Evolutionary conservation across 306 rosid genomes (phyloP), one percentile per base, ranked within the genome.

Genomic region (Quercus variabilis): DNA sequence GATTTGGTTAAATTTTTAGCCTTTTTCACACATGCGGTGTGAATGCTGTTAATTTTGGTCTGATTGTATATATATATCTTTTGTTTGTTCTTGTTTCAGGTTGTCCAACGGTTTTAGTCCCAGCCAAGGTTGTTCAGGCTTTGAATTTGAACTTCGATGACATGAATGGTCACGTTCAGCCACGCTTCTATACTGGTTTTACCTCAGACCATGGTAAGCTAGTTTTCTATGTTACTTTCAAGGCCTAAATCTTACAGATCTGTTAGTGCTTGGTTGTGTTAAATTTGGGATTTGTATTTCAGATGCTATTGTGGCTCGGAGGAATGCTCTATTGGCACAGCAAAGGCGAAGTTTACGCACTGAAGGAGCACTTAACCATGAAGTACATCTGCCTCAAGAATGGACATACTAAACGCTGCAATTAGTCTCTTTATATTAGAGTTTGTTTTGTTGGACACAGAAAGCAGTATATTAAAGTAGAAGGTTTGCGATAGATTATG

Each of bases 341-440:
- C 94, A 84, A 60, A 82, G 90, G 25, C 20, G 84, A 43, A 85
- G 43, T 8, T 11, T 79, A 6, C 81, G 89, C 74, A 77, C 85
- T 1, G 95, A 89, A 23, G 93, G 75, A 26, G 67, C 86, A 0
- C 69, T 86, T 14, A 89, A 63, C 57, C 82, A 81, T 59, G 98
- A 94, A 80, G 26, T 76, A 67, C 91, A 89, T 33, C 76, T 92
- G 6, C 98, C 98, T 1, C 92, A 89, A 65, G 98, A 94, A 43
- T 94, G 98, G 98, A 90, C 96, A 10, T 94, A 94, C 55, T 94
- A 89, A 73, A 63, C 15, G 38, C 57, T 28, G 41, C 15, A 38
- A 13, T 31, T 41, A 68, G 9, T 28, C 20, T 55, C 30, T 28
- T 26, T 1, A 55, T 5, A 69, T 49, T 49, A 5, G 30, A 30